Evolutionary conservation across 2,329 filamentous ascomycete species (phyloP), one percentile per base, ranked within the genome.

Genomic region (Claviceps maximensis): DNA sequence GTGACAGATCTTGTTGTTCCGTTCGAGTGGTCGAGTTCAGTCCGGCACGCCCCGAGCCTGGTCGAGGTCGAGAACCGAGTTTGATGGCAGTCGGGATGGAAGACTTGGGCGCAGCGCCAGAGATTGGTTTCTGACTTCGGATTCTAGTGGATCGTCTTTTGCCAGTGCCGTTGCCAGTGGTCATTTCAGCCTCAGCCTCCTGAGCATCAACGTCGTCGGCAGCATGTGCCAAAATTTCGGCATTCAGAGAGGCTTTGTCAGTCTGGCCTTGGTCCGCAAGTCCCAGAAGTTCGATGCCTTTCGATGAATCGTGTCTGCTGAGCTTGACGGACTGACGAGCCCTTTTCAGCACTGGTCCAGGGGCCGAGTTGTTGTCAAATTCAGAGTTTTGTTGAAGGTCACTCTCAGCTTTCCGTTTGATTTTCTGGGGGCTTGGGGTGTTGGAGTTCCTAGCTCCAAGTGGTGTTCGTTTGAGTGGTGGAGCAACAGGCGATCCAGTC

Each of bases 391-490:
- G 51, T 2, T 31, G 51, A 4, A 53, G 51, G 8, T 57, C 41
- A 8, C 54, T 57, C 1, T 66, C 61, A 2, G 58, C 58, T 55
- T 67, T 69, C 23, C 64, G 64, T 58, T 69, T 69, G 1, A 41
- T 46, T 60, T 65, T 67, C 31, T 58, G 51, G 2, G 66, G 65
- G 53, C 64, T 68, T 29, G 60, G 62, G 27, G 63, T 60, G 52
- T 70, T 70, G 58, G 65, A 65, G 60, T 65, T 69, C 62, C 65
- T 66, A 53, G 55, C 59, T 29, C 59, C 66, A 19, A 70, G 61
- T 47, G 67, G 65, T 38, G 58, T 58, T 36, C 67, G 62, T 56
- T 63, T 61, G 1, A 47, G 21, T 6, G 52, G n/a, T 8, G 56
- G 54, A 7, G 63, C 59, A 25, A 66, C 58, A 15, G 65, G 63